Conservation (phyloP, 2,329 filamentous ascomycete species). For the Coniochaeta pulveracea region DNA sequence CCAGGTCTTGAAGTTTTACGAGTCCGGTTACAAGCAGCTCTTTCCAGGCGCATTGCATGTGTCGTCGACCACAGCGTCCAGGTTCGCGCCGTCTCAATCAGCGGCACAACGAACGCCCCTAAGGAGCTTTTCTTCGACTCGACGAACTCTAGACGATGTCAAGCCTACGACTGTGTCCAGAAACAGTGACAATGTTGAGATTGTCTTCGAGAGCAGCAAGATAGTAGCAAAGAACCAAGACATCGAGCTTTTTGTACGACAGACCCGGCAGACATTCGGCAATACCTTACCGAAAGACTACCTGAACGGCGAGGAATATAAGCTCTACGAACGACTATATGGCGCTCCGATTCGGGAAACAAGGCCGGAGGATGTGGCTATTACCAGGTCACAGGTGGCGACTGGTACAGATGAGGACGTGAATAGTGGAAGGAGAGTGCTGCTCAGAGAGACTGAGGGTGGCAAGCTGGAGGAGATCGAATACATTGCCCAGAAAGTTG, state of each 20-base stretch:
- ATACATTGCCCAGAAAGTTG: constrained; percentile 23
- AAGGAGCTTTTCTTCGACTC: constrained; percentile 13
- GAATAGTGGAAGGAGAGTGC: constrained; percentile 24
- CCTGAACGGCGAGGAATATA: constrained; percentile 58
- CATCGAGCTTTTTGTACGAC: constrained; percentile 54
- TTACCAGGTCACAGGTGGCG: constrained; percentile 22
- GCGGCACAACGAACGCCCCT: constrained; percentile 6
- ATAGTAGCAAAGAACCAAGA: constrained; percentile 17
- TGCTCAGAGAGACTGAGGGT: constrained; percentile 43
- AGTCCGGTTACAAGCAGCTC: constrained; percentile 19
- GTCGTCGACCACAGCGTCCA: too few relatives aligned
- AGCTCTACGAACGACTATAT: constrained; percentile 70
- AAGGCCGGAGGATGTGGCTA: constrained; percentile 45
- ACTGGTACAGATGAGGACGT: constrained; percentile 14
- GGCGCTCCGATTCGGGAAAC: constrained; percentile 60
- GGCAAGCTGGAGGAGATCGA: constrained; percentile 53
- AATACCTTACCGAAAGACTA: constrained; percentile 64
- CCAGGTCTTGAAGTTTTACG: constrained; percentile 23
- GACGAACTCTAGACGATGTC: constrained; percentile 6
- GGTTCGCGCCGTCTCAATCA: constrained; percentile 1
- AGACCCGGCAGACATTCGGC: constrained; percentile 64
- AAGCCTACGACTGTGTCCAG: too few relatives aligned
- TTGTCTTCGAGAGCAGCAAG: neutral
- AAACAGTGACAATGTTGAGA: too few relatives aligned
- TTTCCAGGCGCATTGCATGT: constrained; percentile 9